Base-by-base conservation (phyloP, 2,329 filamentous ascomycete genomes). In the Ustilaginoidea virens region DNA sequence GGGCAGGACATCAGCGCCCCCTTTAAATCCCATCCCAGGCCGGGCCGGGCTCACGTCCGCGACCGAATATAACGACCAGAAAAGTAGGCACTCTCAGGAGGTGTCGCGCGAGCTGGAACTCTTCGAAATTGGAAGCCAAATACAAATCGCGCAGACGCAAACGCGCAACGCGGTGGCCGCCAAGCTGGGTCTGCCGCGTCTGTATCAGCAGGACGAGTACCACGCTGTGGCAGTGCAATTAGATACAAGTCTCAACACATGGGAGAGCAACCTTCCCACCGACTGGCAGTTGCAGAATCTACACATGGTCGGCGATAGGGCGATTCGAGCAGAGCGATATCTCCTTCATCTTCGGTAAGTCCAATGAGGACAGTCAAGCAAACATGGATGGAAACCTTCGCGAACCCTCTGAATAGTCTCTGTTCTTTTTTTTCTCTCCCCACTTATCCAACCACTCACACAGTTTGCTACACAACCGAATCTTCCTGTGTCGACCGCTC, bases 51-150 rank as follows among this genome's bases (percentile, higher is more conserved):
- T 14, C 9, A 27, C 7, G 13, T 5, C 23, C 17, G 6, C 23
- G 17, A 13, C 7, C 10, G 17, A 14, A 4, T 9, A 25, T 7
- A 12, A 13, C 8, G 12, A 17, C 14, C 23, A 16, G 12, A 13
- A 8, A 14, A 14, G 7, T 9, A 5, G 14, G 17, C 9, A 13
- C 14, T 25, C 23, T 11, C 12, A 25, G 6, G 4, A 12, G 17
- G 17, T 25, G 4, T 15, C 25, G 15, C 18, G 25, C 5, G 17
- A 11, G 10, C 16, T 13, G 3, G n/a, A 18, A 27, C 25, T 32
- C 28, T 62, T 8, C 69, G 52, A 49, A 70, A 70, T 2, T 27
- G 29, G 25, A 11, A 33, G 30, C 19, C 35, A 33, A 14, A 33
- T 35, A 13, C 28, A 32, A 17, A 12, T 37, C 18, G 31, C 31